These are phyloP conservation scores for Haematococcus sp. DNA, from an alignment of 139 green algal species.

Conservation along the genomic window DNA sequence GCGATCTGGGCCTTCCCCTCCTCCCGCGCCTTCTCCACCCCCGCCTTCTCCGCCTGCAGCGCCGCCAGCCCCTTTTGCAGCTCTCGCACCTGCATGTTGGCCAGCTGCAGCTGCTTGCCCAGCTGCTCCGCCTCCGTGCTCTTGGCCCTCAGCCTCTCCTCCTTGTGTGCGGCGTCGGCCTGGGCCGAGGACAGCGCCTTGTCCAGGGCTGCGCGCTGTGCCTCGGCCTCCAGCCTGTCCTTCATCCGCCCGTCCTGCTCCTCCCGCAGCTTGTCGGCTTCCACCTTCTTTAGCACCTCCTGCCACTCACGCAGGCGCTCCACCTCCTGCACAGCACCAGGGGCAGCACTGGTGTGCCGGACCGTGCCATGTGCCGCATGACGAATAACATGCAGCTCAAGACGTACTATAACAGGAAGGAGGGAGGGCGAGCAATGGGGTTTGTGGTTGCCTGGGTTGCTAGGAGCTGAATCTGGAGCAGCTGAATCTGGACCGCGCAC, in stretches of 20 bases:
- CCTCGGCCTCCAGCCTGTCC: slow-evolving; percentile 11
- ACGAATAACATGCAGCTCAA: no score
- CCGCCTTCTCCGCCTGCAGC: background rate
- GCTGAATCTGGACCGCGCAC: no score
- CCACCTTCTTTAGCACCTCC: slow-evolving; percentile 45
- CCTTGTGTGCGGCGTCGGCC: background rate
- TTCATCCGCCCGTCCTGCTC: slow-evolving; percentile 23
- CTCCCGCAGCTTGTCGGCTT: slow-evolving; percentile 43
- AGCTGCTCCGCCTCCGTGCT: slow-evolving; percentile 12
- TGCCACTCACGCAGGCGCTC: slow-evolving; percentile 30
- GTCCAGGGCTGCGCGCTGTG: slow-evolving; percentile 7
- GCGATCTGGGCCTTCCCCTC: background rate
- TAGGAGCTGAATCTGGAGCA: no score
- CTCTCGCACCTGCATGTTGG: slow-evolving; percentile 17
- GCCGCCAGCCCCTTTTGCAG: slow-evolving; percentile 25
- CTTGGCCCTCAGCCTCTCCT: slow-evolving; percentile 12
- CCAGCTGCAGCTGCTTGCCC: slow-evolving; percentile 16
- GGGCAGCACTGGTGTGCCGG: background rate
- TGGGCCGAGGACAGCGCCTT: slow-evolving; percentile 2
- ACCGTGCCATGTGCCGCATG: no score
- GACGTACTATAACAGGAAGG: no score
- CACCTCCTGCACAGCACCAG: slow-evolving; percentile 10
- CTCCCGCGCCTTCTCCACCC: slow-evolving; percentile 1
- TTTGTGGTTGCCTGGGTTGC: no score
- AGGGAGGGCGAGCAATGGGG: no score